Base-by-base conservation (phyloP, 2,329 filamentous ascomycete species). In the Blastomyces emzantsi region DNA sequence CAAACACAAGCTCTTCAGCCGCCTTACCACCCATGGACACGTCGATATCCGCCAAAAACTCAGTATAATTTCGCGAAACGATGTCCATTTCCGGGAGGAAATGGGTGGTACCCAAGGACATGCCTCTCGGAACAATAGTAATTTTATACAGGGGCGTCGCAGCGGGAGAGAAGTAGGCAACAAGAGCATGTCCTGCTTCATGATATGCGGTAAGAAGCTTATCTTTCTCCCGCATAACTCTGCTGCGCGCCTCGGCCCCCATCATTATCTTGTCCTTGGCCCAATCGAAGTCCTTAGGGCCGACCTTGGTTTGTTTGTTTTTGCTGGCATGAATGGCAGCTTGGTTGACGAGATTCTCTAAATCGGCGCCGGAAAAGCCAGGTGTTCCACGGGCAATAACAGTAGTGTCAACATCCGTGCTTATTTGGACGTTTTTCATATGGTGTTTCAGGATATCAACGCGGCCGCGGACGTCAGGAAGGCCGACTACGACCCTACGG, bases 191-290 rank as follows among this genome's bases (percentile, higher is more conserved):
- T 2, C 94, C 94, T 63, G 93, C 95, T 78, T 99, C 94, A 73
- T 96, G 92, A 72, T 96, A 96, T 0, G 92, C 92, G n/a, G 92
- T 96, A 82, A 92, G 88, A 70, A 94, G 85, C 80, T 95, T 97
- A 78, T 99, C 94, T 78, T 96, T 92, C 67, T 93, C 86, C 54
- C 89, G 90, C 63, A 99, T 93, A 63, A 97, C 85, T 78, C 93
- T 91, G 69, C 88, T 96, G 74, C 87, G 90, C 73, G 88, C 87
- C 79, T 99, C 94, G 2, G 93, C 90, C 47, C 94, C 94, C 91
- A 99, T 96, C 75, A 96, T 88, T 62, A 99, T 90, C 78, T 94
- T 94, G 80, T 99, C 94, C 78, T 96, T 97, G 64, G 94, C 94
- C 92, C 93, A 99, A 70, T 97, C 92, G 67, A 97, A 87, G 72